These are phyloP conservation scores for Basidiobolus heterosporus DNA, from an alignment of 371 early-diverging fungal genomes.

Conservation along the genomic window DNA sequence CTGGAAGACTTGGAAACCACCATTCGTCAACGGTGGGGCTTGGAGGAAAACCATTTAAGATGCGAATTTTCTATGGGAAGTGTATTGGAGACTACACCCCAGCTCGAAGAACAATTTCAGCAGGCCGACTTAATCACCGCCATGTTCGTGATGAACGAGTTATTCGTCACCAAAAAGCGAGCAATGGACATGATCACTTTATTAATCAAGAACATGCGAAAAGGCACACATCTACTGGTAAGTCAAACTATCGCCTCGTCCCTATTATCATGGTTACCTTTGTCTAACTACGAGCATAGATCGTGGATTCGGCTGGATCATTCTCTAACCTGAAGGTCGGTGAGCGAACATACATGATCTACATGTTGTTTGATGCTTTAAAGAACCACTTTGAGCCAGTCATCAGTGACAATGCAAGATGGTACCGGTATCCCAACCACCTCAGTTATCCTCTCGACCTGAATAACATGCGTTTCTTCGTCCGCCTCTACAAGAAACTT, in stretches of 20 bases:
- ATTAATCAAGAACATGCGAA: conserved; percentile 41
- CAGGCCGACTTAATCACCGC: conserved; percentile 60
- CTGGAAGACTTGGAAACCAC: conserved; percentile 24
- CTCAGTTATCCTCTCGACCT: conserved; percentile 60
- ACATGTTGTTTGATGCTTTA: conserved; percentile 68
- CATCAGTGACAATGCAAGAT: conserved; percentile 46
- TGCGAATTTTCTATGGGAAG: conserved; percentile 27
- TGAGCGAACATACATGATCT: conserved; percentile 64
- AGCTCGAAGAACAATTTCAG: conserved; percentile 16
- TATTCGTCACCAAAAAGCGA: conserved; percentile 57
- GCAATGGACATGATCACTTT: conserved; percentile 58
- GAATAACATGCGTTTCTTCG: conserved; percentile 81
- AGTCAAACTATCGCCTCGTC: too few relatives aligned
- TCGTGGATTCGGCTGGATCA: conserved; percentile 87
- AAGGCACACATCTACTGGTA: conserved; percentile 55
- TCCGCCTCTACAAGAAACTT: conserved; percentile 51
- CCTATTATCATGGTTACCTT: not conserved
- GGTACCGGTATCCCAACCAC: conserved; percentile 65
- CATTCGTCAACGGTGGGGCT: conserved; percentile 21
- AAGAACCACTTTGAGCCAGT: conserved; percentile 42
- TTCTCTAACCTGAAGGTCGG: conserved; percentile 74
- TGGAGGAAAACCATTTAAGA: conserved; percentile 16
- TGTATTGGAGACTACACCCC: conserved; percentile 19
- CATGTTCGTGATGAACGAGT: conserved; percentile 81
- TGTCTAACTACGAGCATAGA: conserved; percentile 11